phyloP scores from a whole-genome alignment of 305 asterid species.

The Fraxinus greggii region DNA sequence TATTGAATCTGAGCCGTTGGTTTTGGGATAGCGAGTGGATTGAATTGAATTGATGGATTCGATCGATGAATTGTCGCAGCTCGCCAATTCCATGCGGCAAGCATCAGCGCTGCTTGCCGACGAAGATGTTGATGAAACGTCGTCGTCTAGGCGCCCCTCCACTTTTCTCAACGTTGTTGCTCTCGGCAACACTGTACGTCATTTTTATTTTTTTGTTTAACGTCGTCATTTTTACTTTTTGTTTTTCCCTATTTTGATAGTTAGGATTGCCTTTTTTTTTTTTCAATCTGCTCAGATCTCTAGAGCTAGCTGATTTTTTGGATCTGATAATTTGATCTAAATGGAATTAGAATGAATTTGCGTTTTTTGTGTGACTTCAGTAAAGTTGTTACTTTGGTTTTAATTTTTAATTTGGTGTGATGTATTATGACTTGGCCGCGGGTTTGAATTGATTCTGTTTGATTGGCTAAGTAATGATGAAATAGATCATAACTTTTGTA shows the following conservation, averaged over 20 bases:
- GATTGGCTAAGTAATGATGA: slow-evolving; percentile 13
- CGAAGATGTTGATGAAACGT: slow-evolving; percentile 78
- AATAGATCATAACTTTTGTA: slow-evolving; percentile 18
- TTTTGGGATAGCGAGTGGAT: slow-evolving; percentile 29
- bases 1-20: slow-evolving; percentile 18
- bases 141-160: slow-evolving; percentile 73
- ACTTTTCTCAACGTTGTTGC: slow-evolving; percentile 96
- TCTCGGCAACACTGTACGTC: slow-evolving; percentile 82
- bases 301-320: slow-evolving; percentile 5
- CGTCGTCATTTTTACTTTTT: background rate
- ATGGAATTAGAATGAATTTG: slow-evolving; percentile 7
- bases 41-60: slow-evolving; percentile 65
- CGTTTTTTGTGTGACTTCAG: background rate
- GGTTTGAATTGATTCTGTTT: slow-evolving; percentile 2
- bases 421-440: background rate
- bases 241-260: slow-evolving; percentile 4
- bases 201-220: background rate
- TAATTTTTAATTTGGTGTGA: background rate
- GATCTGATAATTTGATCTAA: slow-evolving; percentile 24
- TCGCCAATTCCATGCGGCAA: slow-evolving; percentile 93
- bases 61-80: slow-evolving; percentile 83
- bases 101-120: slow-evolving; percentile 88
- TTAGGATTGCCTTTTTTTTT: background rate
- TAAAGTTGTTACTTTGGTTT: background rate
- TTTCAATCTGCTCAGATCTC: slow-evolving; percentile 20